Conservation (phyloP, 106 monocot genomes). For the Apostasia ramifera region DNA sequence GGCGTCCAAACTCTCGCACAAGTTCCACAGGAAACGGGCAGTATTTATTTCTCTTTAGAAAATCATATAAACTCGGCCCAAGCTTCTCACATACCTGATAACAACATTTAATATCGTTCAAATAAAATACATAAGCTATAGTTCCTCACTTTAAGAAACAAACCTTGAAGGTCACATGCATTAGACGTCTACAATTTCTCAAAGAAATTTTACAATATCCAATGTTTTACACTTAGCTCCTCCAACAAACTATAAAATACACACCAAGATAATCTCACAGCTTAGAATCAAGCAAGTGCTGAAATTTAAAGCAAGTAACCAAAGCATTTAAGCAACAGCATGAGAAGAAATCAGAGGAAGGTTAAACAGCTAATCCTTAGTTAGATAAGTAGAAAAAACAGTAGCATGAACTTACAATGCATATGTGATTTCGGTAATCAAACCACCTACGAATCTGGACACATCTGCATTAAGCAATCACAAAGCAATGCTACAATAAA, state of each 20-base stretch:
- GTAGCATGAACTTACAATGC: constrained; percentile 69
- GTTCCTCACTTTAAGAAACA: constrained; percentile 13
- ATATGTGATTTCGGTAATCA: constrained; percentile 92
- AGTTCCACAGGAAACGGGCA: constrained; percentile 91
- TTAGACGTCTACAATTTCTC: constrained; percentile 4
- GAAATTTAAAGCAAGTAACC: neutral
- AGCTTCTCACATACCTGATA: constrained; percentile 99
- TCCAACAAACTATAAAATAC: neutral
- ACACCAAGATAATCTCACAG: neutral
- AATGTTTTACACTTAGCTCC: neutral
- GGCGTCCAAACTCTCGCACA: constrained; percentile 97
- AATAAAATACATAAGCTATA: constrained; percentile 36
- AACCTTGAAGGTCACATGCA: constrained; percentile 5
- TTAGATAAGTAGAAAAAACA: neutral
- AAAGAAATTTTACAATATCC: neutral
- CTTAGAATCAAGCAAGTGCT: neutral
- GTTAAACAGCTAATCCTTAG: too few relatives aligned
- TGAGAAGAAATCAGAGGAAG: neutral
- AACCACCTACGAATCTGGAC: constrained; percentile 89
- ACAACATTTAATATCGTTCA: constrained; percentile 65
- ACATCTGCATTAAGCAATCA: constrained; percentile 48
- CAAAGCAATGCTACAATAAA: neutral
- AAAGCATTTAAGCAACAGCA: neutral
- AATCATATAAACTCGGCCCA: constrained; percentile 99
- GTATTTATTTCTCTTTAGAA: constrained; percentile 97